Evolutionary conservation across 371 early-diverging fungal genomes (phyloP), one percentile per base, ranked within the genome.

Genomic region (Thermomucor indicae-seudaticae): DNA sequence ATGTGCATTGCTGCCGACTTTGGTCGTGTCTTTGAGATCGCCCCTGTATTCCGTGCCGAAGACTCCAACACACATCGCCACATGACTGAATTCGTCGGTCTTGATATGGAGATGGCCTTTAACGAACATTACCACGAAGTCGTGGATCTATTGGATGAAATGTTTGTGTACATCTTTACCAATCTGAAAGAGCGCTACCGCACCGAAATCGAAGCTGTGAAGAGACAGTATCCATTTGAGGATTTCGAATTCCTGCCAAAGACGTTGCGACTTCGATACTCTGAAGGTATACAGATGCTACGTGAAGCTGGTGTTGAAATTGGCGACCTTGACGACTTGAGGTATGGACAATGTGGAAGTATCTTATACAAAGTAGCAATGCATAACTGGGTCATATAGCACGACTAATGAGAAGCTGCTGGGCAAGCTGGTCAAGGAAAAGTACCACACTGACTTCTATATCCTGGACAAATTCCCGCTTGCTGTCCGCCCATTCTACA

Each of bases 91-190:
- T 99, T 97, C 78, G 86, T 95, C 30, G 99, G 99, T 42, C 88
- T 99, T 52, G 99, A 99, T 92, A 68, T 99, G 73, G 99, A 99
- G 74, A 99, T 98, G 97, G 93, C 98, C 8, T 93, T 99, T 67
- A 86, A 93, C 52, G 95, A 93, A 70, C 95, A 96, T 65, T 99
- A 99, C 76, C 94, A 96, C 57, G 98, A 99, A 80, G 88, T 97
- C 20, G 75, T 99, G 54, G 88, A 95, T 47, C 70, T 80, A 34
- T 79, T 99, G 40, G 98, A 92, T 67, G 85, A 89, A 34, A 78
- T 99, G 57, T 92, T 99, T 67, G 87, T 92, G 32, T 80, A 79
- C 72, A 91, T 99, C 53, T 96, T 99, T 69, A 80, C 88, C 41
- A 90, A 89, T 53, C 68, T 98, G 47, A 85, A 92, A 70, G 68